Percentiles rank a stretch among this genome's conserved stretches.
phyloP scores from a whole-genome alignment of 495 filamentous ascomycete species.

The Xylaria scruposa region DNA sequence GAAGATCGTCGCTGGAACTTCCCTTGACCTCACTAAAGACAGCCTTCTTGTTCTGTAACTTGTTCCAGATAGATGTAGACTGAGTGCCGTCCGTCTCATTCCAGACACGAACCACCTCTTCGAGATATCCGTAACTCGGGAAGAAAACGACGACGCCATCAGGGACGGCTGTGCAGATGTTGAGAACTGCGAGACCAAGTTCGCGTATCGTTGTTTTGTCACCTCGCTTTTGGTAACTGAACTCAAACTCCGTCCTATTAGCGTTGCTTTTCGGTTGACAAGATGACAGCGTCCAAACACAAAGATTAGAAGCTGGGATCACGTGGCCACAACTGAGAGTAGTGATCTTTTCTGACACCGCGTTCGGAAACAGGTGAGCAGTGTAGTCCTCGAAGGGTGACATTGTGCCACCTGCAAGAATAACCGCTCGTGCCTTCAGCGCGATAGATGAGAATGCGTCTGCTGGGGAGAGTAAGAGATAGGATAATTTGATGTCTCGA shows the following conservation, averaged over 20 bases:
- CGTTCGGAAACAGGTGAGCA: slow-evolving; percentile 81
- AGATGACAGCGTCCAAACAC: slow-evolving; percentile 66
- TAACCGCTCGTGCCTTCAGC: slow-evolving; percentile 83
- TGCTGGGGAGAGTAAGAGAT: slow-evolving; percentile 92
- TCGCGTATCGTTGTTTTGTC: slow-evolving; percentile 68
- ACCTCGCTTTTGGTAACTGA: slow-evolving; percentile 81
- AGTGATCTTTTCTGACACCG: slow-evolving; percentile 66
- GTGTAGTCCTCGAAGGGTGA: slow-evolving; percentile 92
- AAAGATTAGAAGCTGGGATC: slow-evolving; percentile 80
- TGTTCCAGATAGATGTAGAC: slow-evolving; percentile 56
- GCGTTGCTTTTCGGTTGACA: slow-evolving; percentile 46
- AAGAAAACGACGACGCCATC: slow-evolving; percentile 98
- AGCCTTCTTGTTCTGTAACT: slow-evolving; percentile 65
- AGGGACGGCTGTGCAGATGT: slow-evolving; percentile 74
- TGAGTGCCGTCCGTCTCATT: slow-evolving; percentile 43
- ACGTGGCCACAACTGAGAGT: slow-evolving; percentile 95
- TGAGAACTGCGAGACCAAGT: slow-evolving; percentile 74
- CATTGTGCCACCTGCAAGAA: slow-evolving; percentile 96
- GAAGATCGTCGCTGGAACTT: slow-evolving; percentile 65
- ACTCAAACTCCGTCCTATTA: slow-evolving; percentile 73
- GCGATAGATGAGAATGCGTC: slow-evolving; percentile 90
- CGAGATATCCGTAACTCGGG: slow-evolving; percentile 89
- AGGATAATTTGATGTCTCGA: slow-evolving; percentile 69
- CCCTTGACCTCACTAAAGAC: slow-evolving; percentile 72
- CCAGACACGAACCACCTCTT: slow-evolving; percentile 74